Conservation (phyloP, 768 basidiomycete genomes). For the Russula olivacea region DNA sequence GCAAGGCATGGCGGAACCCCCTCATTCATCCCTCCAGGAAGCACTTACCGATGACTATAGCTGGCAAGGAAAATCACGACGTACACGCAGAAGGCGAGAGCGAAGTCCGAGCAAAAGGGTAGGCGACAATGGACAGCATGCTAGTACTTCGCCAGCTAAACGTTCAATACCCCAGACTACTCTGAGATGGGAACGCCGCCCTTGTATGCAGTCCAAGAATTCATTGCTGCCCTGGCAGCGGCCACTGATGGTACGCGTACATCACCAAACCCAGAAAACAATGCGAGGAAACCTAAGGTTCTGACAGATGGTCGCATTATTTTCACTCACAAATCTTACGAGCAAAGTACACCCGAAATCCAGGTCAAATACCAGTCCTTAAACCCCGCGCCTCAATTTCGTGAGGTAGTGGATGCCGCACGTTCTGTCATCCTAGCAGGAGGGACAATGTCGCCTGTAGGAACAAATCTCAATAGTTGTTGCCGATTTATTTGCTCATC, state of each 20-base stretch:
- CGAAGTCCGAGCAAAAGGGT: conserved; percentile 30
- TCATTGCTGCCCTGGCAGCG: conserved; percentile 71
- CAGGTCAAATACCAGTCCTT: conserved; percentile 87
- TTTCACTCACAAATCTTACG: conserved; percentile 35
- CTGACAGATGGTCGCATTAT: conserved; percentile 70
- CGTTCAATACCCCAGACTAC: not conserved
- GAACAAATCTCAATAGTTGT: conserved; percentile 24
- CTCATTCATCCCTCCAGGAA: not conserved
- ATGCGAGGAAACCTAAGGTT: not conserved
- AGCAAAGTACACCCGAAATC: conserved; percentile 34
- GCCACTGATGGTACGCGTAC: conserved; percentile 56
- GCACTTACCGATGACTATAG: conserved; percentile 30
- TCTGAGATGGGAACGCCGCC: conserved; percentile 45
- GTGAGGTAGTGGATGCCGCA: conserved; percentile 75
- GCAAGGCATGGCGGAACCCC: conserved; percentile 55
- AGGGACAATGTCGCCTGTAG: conserved; percentile 97
- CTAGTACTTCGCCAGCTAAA: not conserved
- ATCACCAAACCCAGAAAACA: not conserved
- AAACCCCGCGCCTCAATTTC: conserved; percentile 84
- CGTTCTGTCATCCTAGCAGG: conserved; percentile 88
- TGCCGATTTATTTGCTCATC: not conserved
- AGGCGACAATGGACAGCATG: not conserved
- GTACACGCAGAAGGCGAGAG: conserved; percentile 44
- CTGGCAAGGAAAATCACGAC: conserved; percentile 79
- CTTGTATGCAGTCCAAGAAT: conserved; percentile 72